Percentiles rank a stretch among this genome's conserved stretches.
phyloP scores from a whole-genome alignment of 495 filamentous ascomycete genomes.

The Trichoderma asperelloides region DNA sequence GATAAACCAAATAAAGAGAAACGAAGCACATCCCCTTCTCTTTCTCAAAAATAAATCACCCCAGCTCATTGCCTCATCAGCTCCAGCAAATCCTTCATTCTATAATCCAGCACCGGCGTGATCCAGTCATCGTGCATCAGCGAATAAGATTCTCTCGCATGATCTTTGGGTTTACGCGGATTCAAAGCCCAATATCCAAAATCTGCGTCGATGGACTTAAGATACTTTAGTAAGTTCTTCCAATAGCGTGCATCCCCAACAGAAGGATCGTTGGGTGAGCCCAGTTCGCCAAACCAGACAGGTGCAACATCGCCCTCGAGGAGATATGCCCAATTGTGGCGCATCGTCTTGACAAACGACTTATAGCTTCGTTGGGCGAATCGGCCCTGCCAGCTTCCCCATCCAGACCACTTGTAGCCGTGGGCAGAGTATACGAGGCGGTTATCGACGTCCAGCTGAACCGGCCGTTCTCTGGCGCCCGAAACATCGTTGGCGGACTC shows the following conservation, averaged over 20 bases:
- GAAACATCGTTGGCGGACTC: constrained; percentile 50
- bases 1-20: neutral
- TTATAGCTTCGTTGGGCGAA: constrained; percentile 45
- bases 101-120: constrained; percentile 46
- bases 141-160: constrained; percentile 44
- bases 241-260: constrained; percentile 50
- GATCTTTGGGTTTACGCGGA: constrained; percentile 45
- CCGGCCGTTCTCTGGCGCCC: constrained; percentile 38
- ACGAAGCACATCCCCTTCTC: neutral
- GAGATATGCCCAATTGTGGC: constrained; percentile 52
- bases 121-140: constrained; percentile 50
- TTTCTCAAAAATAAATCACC: neutral
- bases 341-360: constrained; percentile 48
- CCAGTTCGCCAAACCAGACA: constrained; percentile 55
- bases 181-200: constrained; percentile 60
- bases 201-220: constrained; percentile 45
- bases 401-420: constrained; percentile 55
- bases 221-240: constrained; percentile 45
- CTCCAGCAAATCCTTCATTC: constrained; percentile 46
- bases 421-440: constrained; percentile 54
- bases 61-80: constrained; percentile 26
- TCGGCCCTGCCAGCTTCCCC: constrained; percentile 43
- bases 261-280: constrained; percentile 38
- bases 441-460: constrained; percentile 40
- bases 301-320: constrained; percentile 47